Percentiles rank a stretch among this genome's conserved stretches.
Evolutionary conservation across 306 rosid genomes (phyloP).

Genomic region (Prunus mira): DNA sequence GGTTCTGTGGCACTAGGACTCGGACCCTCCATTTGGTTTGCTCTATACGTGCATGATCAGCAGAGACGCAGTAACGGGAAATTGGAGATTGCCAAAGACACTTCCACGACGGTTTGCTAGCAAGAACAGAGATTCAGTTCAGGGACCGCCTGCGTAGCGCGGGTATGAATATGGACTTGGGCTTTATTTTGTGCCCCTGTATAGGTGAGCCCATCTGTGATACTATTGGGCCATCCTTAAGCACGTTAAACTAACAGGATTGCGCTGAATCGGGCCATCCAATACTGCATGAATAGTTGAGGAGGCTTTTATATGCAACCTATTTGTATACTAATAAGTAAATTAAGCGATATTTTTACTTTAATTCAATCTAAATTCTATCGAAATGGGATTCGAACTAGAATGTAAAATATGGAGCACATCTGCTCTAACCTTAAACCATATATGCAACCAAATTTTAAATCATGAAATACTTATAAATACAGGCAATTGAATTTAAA

Average conservation of each 20-base stretch:
- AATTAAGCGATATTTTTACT: no score
- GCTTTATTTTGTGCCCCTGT: not conserved
- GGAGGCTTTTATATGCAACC: no score
- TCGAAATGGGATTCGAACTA: no score
- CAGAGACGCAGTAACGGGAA: not conserved
- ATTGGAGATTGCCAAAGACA: no score
- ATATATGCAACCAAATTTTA: no score
- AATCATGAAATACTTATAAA: no score
- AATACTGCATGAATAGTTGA: not conserved
- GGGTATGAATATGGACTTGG: not conserved
- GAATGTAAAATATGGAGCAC: no score
- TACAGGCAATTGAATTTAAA: no score
- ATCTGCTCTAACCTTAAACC: no score
- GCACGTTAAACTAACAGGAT: not conserved
- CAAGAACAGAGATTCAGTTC: not conserved
- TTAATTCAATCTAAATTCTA: no score
- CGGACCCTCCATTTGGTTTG: conserved; percentile 12
- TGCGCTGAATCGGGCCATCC: no score
- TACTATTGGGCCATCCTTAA: not conserved
- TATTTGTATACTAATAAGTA: no score
- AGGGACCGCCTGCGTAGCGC: not conserved
- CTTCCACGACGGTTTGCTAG: not conserved
- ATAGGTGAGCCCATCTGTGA: not conserved
- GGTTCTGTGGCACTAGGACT: conserved; percentile 1
- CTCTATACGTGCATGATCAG: not conserved